Conservation (phyloP, 495 filamentous ascomycete species). For the Beverwykella pulmonaria region DNA sequence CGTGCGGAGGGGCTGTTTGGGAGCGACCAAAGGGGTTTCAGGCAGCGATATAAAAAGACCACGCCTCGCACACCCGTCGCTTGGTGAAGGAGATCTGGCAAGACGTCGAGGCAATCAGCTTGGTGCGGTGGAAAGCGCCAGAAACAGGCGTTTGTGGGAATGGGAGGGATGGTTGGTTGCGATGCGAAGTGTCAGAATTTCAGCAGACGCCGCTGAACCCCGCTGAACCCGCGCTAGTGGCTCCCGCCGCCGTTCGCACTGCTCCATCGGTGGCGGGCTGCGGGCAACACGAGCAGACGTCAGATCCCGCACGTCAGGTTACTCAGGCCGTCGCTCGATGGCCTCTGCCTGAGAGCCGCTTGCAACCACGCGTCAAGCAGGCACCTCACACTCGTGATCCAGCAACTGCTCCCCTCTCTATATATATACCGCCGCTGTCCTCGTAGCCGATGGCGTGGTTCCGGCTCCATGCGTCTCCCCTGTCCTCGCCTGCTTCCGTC, state of each 20-base stretch:
- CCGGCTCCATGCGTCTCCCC: slow-evolving; percentile 21
- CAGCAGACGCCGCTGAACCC: slow-evolving; percentile 11
- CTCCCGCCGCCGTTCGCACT: too few species aligned
- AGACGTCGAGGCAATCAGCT: background rate
- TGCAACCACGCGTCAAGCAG: too few species aligned
- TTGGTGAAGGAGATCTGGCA: background rate
- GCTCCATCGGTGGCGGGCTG: slow-evolving; percentile 8
- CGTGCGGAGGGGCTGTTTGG: slow-evolving; percentile 19
- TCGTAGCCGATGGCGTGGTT: slow-evolving; percentile 7
- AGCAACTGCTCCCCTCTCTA: too few species aligned
- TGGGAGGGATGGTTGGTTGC: slow-evolving; percentile 26
- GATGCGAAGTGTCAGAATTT: slow-evolving; percentile 9
- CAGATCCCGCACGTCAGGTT: background rate
- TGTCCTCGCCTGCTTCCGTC: slow-evolving; percentile 29
- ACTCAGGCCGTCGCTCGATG: background rate
- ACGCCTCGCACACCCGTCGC: background rate
- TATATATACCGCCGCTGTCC: background rate
- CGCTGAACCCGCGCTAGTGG: too few species aligned
- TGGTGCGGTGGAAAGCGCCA: background rate
- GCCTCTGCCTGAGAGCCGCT: background rate
- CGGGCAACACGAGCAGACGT: background rate
- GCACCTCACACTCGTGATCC: too few species aligned
- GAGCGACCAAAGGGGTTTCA: slow-evolving; percentile 1
- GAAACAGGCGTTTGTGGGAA: background rate
- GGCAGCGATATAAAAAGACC: background rate